Conservation (phyloP, 257 asterid genomes). For the Fraxinus pennsylvanica region DNA sequence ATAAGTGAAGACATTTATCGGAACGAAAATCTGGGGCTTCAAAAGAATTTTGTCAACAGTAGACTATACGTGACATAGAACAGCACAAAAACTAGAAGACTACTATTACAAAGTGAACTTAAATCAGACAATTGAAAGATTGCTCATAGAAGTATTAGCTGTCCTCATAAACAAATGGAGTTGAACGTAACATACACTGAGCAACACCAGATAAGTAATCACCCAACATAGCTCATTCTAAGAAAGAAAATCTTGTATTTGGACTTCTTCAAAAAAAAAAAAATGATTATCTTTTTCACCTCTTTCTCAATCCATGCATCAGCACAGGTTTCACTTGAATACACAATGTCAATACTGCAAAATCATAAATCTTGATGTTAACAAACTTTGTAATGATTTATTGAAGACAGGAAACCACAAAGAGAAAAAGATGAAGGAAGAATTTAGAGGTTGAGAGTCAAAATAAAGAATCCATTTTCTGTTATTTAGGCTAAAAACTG, state of each 20-base stretch:
- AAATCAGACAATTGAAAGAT: not conserved
- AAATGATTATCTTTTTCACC: constrained; percentile 44
- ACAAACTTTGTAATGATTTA: constrained; percentile 20
- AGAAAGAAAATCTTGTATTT: not conserved
- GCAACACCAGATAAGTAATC: not conserved
- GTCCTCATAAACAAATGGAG: not conserved
- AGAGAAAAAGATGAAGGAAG: constrained; percentile 13
- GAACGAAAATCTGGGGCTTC: not conserved
- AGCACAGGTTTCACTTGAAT: constrained; percentile 81
- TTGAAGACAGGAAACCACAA: constrained; percentile 11
- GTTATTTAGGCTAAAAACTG: not conserved
- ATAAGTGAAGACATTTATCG: not conserved
- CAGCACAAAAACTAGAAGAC: not conserved
- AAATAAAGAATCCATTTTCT: not conserved
- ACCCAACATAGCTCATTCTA: not conserved
- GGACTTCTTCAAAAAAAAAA: not conserved
- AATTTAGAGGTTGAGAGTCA: constrained; percentile 4
- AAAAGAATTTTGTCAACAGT: not conserved
- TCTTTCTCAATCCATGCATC: constrained; percentile 99
- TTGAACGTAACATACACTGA: not conserved
- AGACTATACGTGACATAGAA: not conserved
- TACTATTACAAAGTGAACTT: not conserved
- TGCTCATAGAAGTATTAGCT: not conserved
- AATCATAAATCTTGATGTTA: constrained; percentile 27
- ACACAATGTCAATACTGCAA: constrained; percentile 81